phyloP scores from a whole-genome alignment of 169 alveolate species.

The Sarcocystis neurona region DNA sequence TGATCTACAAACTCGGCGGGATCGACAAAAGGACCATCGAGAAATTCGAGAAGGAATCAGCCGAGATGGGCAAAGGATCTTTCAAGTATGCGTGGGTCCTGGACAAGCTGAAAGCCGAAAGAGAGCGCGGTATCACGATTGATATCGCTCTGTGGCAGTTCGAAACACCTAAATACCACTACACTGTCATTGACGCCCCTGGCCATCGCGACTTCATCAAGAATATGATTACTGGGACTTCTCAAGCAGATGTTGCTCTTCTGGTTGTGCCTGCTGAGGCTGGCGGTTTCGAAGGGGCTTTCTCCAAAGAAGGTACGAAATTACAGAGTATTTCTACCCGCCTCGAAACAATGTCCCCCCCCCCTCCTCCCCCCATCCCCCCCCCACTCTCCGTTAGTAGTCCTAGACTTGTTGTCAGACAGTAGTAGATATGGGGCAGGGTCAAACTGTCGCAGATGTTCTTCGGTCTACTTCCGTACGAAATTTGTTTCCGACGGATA shows the following conservation, averaged over 20 bases:
- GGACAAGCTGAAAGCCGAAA: constrained; percentile 97
- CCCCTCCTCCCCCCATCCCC: no score
- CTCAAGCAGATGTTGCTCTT: constrained; percentile 98
- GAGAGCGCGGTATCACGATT: constrained; percentile 99
- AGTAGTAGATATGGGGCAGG: no score
- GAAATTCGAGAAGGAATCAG: constrained; percentile 94
- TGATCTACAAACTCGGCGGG: constrained; percentile 95
- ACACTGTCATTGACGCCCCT: constrained; percentile 99
- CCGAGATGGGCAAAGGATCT: constrained; percentile 93
- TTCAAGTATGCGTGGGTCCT: constrained; percentile 98
- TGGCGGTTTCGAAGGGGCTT: constrained; percentile 98
- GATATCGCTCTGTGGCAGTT: constrained; percentile 97
- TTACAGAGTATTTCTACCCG: no score
- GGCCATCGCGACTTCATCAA: constrained; percentile 99
- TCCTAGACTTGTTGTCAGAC: no score
- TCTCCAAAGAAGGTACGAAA: constrained; percentile 79
- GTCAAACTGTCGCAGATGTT: no score
- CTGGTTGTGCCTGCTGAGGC: constrained; percentile 97
- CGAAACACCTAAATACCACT: constrained; percentile 95
- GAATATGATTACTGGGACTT: constrained; percentile 99
- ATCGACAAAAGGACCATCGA: constrained; percentile 94
- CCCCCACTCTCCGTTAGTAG: no score
- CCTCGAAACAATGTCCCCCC: no score
- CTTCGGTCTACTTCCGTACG: no score
- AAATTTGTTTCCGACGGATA: no score